Percentiles rank a stretch among this genome's conserved stretches.
These are phyloP conservation scores for Tricholoma sp. DNA, from an alignment of 768 basidiomycete species.

Conservation along the genomic window DNA sequence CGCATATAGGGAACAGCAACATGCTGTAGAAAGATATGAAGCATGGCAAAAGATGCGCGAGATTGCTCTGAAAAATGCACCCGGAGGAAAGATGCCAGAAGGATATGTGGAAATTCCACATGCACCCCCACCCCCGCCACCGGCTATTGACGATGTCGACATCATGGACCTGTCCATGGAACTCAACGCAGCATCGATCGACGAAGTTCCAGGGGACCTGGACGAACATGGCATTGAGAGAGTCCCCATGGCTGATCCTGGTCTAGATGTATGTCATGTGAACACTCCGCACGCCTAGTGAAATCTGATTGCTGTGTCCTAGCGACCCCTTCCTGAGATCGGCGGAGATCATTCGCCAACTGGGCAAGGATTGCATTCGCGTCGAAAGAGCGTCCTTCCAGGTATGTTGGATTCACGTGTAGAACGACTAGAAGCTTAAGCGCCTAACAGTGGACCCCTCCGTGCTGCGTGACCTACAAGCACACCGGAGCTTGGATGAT, in stretches of 20 bases:
- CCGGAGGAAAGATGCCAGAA: slow-evolving; percentile 63
- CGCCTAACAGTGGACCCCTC: slow-evolving; percentile 70
- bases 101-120: slow-evolving; percentile 67
- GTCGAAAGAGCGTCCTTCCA: slow-evolving; percentile 93
- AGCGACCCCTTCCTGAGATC: slow-evolving; percentile 68
- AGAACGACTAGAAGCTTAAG: slow-evolving; percentile 5
- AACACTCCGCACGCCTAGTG: not conserved
- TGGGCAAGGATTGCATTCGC: slow-evolving; percentile 71
- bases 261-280: slow-evolving; percentile 62
- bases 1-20: slow-evolving; percentile 72
- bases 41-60: slow-evolving; percentile 87
- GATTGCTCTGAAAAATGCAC: slow-evolving; percentile 65
- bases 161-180: slow-evolving; percentile 89
- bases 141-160: slow-evolving; percentile 76
- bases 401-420: slow-evolving; percentile 40
- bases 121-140: slow-evolving; percentile 72
- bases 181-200: slow-evolving; percentile 78
- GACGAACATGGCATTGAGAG: slow-evolving; percentile 82
- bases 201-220: slow-evolving; percentile 63
- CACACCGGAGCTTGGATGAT: slow-evolving; percentile 79
- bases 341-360: slow-evolving; percentile 55
- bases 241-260: slow-evolving; percentile 91
- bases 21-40: slow-evolving; percentile 78
- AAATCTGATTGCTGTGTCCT: slow-evolving; percentile 1
- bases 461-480: slow-evolving; percentile 83